These are phyloP conservation scores for Ambrosia trifida DNA, from an alignment of 129 eudicot genomes.

Conservation along the genomic window DNA sequence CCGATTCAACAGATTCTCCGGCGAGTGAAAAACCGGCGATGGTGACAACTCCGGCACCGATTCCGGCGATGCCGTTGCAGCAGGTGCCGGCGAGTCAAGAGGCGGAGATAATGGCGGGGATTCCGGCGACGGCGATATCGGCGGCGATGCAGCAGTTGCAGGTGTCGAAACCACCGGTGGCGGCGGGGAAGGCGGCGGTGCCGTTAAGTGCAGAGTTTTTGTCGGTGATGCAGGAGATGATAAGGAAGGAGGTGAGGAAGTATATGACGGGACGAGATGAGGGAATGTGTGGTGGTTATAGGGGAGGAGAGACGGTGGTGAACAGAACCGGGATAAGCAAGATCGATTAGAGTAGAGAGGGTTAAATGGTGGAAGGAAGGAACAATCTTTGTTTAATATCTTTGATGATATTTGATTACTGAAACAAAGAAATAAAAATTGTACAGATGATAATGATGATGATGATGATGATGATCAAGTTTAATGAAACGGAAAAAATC, in stretches of 20 bases:
- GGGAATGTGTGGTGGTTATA: slow-evolving; percentile 40
- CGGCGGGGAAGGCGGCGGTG: slow-evolving; percentile 39
- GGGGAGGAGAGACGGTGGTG: slow-evolving; percentile 51
- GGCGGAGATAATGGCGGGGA: background rate
- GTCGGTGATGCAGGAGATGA: slow-evolving; percentile 93
- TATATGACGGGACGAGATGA: slow-evolving; percentile 42
- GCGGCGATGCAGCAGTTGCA: slow-evolving; percentile 35
- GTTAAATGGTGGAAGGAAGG: slow-evolving; percentile 7
- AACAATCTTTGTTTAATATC: slow-evolving; percentile 24
- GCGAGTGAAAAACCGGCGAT: background rate
- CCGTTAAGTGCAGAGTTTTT: slow-evolving; percentile 59
- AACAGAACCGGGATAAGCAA: slow-evolving; percentile 68
- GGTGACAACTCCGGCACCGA: slow-evolving; percentile 6
- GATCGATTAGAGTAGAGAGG: slow-evolving; percentile 45
- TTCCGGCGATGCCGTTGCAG: slow-evolving; percentile 28
- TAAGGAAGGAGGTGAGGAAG: slow-evolving; percentile 74
- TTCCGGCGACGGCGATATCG: slow-evolving; percentile 10
- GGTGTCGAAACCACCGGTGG: slow-evolving; percentile 24
- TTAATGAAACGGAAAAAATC: background rate
- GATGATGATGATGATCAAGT: background rate
- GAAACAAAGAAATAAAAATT: slow-evolving; percentile 22
- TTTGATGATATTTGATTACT: slow-evolving; percentile 20
- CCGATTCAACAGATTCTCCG: slow-evolving; percentile 31
- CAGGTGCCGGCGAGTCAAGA: slow-evolving; percentile 11
- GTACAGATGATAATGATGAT: slow-evolving; percentile 22